Conservation (phyloP, 2,329 filamentous ascomycete genomes). For the Aureobasidium sp. region DNA sequence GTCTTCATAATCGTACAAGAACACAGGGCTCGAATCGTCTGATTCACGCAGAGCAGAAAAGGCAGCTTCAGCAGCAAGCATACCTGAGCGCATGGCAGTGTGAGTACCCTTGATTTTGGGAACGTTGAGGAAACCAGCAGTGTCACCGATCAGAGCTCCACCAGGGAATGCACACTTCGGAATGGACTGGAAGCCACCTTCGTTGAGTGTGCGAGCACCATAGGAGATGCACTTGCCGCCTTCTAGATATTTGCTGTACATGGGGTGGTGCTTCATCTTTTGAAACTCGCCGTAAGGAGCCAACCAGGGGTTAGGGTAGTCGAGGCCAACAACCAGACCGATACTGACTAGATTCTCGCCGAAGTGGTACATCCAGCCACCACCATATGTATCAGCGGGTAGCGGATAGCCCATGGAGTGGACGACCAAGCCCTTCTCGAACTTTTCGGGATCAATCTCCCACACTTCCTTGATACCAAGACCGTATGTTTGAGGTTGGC, state of each 20-base stretch:
- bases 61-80: conserved; percentile 88
- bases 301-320: conserved; percentile 95
- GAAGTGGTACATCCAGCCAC: conserved; percentile 99
- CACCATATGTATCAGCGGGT: conserved; percentile 82
- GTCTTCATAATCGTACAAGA: conserved; percentile 92
- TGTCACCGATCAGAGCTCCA: conserved; percentile 90
- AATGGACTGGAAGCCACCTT: conserved; percentile 96
- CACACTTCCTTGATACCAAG: conserved; percentile 95
- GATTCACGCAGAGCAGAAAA: conserved; percentile 62
- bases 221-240: conserved; percentile 98
- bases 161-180: conserved; percentile 95
- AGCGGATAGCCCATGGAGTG: conserved; percentile 94
- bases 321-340: conserved; percentile 84
- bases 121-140: conserved; percentile 92
- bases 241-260: conserved; percentile 80
- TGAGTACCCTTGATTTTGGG: conserved; percentile 99
- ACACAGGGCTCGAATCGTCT: conserved; percentile 61
- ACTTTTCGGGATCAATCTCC: conserved; percentile 92
- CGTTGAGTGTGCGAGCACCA: conserved; percentile 81
- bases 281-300: conserved; percentile 96
- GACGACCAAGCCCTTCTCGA: conserved; percentile 73
- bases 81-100: conserved; percentile 94
- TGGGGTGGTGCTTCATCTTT: conserved; percentile 95
- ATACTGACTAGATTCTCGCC: conserved; percentile 93
- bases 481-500: conserved; percentile 90